phyloP scores from a whole-genome alignment of 1,139 yeast species.

The Debaryomycetaceae sp. region DNA sequence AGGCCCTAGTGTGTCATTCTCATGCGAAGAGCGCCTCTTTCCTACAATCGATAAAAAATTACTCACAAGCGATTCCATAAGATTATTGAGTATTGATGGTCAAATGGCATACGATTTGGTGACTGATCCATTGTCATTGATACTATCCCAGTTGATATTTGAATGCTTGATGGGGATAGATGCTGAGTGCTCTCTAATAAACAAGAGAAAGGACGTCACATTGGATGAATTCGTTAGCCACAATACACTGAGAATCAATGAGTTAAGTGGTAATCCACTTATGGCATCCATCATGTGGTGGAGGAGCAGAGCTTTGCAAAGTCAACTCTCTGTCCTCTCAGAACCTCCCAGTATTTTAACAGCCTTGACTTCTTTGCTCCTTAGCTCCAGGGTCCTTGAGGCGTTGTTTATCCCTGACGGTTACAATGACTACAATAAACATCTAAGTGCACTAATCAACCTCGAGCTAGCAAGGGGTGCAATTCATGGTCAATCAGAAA shows the following conservation, averaged over 20 bases:
- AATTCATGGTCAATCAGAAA: conserved; percentile 59
- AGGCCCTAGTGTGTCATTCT: conserved; percentile 63
- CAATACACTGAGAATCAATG: conserved; percentile 9
- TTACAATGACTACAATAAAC: conserved; percentile 10
- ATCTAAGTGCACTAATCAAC: conserved; percentile 35
- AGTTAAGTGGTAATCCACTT: conserved; percentile 19
- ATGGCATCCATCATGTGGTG: conserved; percentile 63
- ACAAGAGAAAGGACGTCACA: conserved; percentile 13
- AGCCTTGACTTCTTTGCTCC: conserved; percentile 36
- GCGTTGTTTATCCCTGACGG: conserved; percentile 23
- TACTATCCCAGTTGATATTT: conserved; percentile 47
- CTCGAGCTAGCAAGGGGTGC: conserved; percentile 68
- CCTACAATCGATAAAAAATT: conserved; percentile 22
- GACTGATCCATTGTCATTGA: conserved; percentile 51
- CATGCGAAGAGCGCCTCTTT: conserved; percentile 31
- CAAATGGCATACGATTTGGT: conserved; percentile 60
- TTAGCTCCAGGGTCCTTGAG: conserved; percentile 30
- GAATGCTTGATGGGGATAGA: conserved; percentile 43
- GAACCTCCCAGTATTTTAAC: conserved; percentile 53
- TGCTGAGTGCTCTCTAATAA: conserved; percentile 25
- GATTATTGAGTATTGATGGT: conserved; percentile 52
- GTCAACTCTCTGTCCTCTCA: conserved; percentile 56
- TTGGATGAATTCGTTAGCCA: conserved; percentile 19
- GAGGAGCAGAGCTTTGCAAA: conserved; percentile 64
- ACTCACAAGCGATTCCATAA: conserved; percentile 32